Conservation (phyloP, 228 moss, liverwort and hornwort species). For the Sphagnum fallax region DNA sequence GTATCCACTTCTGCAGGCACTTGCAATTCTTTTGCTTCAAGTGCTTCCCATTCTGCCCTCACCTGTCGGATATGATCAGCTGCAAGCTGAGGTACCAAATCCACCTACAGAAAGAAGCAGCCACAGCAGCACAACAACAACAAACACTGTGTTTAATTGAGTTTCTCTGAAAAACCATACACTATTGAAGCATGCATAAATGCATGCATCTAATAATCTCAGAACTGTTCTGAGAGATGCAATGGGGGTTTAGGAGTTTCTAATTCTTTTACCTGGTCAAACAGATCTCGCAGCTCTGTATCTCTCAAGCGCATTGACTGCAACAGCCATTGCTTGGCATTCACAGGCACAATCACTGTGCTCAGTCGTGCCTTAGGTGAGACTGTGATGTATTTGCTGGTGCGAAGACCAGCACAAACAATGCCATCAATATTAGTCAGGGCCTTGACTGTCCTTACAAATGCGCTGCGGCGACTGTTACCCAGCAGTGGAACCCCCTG, state of each 20-base stretch:
- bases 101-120: slow-evolving; percentile 44
- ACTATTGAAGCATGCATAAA: no score
- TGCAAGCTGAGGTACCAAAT: slow-evolving; percentile 87
- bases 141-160: not conserved
- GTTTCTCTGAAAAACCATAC: no score
- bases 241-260: not conserved
- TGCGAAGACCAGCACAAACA: slow-evolving; percentile 16
- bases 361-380: slow-evolving; percentile 60
- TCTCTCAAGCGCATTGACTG: slow-evolving; percentile 77
- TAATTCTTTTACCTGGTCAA: slow-evolving; percentile 57
- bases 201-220: no score
- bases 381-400: slow-evolving; percentile 63
- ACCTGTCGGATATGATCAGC: slow-evolving; percentile 91
- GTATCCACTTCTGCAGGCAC: slow-evolving; percentile 63
- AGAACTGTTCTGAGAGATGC: not conserved
- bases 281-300: slow-evolving; percentile 69
- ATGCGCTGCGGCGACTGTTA: slow-evolving; percentile 54
- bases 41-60: slow-evolving; percentile 79
- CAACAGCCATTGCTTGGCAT: slow-evolving; percentile 88
- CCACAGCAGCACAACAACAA: no score
- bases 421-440: slow-evolving; percentile 53
- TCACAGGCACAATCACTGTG: slow-evolving; percentile 75
- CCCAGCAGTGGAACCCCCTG: slow-evolving; percentile 42
- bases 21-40: slow-evolving; percentile 62
- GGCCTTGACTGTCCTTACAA: slow-evolving; percentile 69